Percentiles rank a stretch among this genome's conserved stretches.
These are phyloP conservation scores for Smittium mucronatum DNA, from an alignment of 371 early-diverging fungal genomes.

Conservation along the genomic window DNA sequence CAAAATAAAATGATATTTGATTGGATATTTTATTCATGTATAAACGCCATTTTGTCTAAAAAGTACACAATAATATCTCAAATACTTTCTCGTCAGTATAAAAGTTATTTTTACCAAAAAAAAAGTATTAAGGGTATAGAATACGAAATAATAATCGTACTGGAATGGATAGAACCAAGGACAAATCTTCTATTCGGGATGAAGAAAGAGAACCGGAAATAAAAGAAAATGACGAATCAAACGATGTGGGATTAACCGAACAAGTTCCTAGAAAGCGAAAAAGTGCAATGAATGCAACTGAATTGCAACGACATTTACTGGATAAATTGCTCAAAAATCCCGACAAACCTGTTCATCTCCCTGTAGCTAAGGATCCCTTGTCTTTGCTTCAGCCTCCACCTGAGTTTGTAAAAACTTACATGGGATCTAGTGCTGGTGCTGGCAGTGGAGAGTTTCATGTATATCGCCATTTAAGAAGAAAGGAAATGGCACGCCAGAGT, in stretches of 20 bases:
- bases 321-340: not conserved
- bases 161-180: no score
- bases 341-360: not conserved
- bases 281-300: not conserved
- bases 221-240: not conserved
- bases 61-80: no score
- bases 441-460: conserved; percentile 95
- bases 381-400: conserved; percentile 6
- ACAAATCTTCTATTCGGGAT: no score
- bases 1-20: no score
- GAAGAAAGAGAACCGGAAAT: not conserved
- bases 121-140: no score
- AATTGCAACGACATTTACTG: not conserved
- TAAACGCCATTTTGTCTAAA: no score
- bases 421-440: conserved; percentile 87
- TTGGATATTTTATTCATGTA: no score
- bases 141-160: no score
- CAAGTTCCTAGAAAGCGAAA: not conserved
- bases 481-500: conserved; percentile 70
- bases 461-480: conserved; percentile 73
- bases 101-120: no score
- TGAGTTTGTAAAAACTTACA: conserved; percentile 12
- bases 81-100: no score
- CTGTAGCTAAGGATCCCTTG: no score
- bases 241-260: not conserved